Percentiles rank a stretch among this genome's conserved stretches.
Evolutionary conservation across 192 early-diverging fungal species (phyloP).

Genomic region (Coemansia sp.): DNA sequence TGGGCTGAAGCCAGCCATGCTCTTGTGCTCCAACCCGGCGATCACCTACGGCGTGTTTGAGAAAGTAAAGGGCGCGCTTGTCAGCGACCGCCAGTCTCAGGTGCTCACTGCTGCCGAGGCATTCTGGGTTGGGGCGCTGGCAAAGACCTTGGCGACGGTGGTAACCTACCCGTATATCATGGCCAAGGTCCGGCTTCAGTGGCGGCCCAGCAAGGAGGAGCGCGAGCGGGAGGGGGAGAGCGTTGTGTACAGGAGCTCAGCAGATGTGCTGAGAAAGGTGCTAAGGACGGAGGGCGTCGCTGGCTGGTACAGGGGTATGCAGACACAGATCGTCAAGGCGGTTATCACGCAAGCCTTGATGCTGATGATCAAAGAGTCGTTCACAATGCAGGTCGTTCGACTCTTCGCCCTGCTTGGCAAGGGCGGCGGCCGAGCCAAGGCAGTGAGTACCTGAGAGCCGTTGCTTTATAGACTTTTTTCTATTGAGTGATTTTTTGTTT

Average conservation of each 20-base stretch:
- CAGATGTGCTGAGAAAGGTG: constrained; percentile 84
- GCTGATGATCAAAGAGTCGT: constrained; percentile 94
- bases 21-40: constrained; percentile 92
- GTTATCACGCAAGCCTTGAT: constrained; percentile 98
- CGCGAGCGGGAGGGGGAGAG: constrained; percentile 48
- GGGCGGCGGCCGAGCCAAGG: constrained; percentile 7
- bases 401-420: constrained; percentile 29
- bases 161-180: constrained; percentile 96
- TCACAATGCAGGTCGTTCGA: constrained; percentile 55
- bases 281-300: constrained; percentile 73
- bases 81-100: constrained; percentile 54
- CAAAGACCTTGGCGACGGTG: constrained; percentile 88
- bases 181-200: constrained; percentile 97
- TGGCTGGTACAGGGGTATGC: constrained; percentile 96
- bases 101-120: constrained; percentile 72
- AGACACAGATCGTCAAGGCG: constrained; percentile 97
- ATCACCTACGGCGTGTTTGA: constrained; percentile 98
- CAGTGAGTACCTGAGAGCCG: not conserved
- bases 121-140: constrained; percentile 91
- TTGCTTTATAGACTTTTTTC: not conserved
- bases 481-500: not conserved
- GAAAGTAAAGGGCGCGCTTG: constrained; percentile 62
- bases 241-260: constrained; percentile 72
- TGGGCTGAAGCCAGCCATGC: constrained; percentile 87
- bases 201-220: constrained; percentile 71